These are phyloP conservation scores for Malassezia japonica DNA, from an alignment of 1,284 basidiomycete species.

Conservation along the genomic window DNA sequence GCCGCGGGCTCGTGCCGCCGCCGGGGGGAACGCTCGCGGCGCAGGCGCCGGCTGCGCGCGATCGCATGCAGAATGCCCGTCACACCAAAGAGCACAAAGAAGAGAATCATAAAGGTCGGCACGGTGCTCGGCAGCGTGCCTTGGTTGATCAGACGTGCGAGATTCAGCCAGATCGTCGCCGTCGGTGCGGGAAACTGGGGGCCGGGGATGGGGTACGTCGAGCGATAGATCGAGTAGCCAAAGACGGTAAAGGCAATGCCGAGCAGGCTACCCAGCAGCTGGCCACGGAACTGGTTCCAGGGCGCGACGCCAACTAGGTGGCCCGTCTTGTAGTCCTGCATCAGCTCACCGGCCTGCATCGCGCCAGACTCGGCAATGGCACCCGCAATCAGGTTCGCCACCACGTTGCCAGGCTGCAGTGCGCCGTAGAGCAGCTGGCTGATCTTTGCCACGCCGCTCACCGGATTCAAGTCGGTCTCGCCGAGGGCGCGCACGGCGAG, in stretches of 20 bases:
- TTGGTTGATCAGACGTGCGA: slow-evolving; percentile 73
- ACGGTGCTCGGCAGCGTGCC: slow-evolving; percentile 71
- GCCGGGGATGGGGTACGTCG: slow-evolving; percentile 64
- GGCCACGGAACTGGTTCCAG: slow-evolving; percentile 48
- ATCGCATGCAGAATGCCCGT: slow-evolving; percentile 57
- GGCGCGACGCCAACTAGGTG: slow-evolving; percentile 58
- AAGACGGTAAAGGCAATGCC: slow-evolving; percentile 80
- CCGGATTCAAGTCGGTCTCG: slow-evolving; percentile 46
- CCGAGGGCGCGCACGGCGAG: slow-evolving; percentile 54
- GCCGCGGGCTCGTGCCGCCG: not conserved
- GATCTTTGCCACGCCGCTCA: slow-evolving; percentile 87
- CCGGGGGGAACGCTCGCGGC: slow-evolving; percentile 6
- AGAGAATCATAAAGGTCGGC: slow-evolving; percentile 68
- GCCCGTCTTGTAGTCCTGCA: slow-evolving; percentile 97
- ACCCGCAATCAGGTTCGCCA: slow-evolving; percentile 91
- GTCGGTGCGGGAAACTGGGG: slow-evolving; percentile 88
- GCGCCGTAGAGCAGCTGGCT: slow-evolving; percentile 87
- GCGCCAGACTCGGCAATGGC: slow-evolving; percentile 93
- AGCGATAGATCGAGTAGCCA: slow-evolving; percentile 75
- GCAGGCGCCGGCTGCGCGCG: slow-evolving; percentile 46
- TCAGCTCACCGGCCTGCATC: slow-evolving; percentile 90
- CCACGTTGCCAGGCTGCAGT: slow-evolving; percentile 73
- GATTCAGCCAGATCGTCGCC: slow-evolving; percentile 68
- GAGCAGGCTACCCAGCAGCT: slow-evolving; percentile 53
- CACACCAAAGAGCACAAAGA: slow-evolving; percentile 53